Evolutionary conservation across 2,329 filamentous ascomycete species (phyloP).

Genomic region (Paecilomyces sp.): DNA sequence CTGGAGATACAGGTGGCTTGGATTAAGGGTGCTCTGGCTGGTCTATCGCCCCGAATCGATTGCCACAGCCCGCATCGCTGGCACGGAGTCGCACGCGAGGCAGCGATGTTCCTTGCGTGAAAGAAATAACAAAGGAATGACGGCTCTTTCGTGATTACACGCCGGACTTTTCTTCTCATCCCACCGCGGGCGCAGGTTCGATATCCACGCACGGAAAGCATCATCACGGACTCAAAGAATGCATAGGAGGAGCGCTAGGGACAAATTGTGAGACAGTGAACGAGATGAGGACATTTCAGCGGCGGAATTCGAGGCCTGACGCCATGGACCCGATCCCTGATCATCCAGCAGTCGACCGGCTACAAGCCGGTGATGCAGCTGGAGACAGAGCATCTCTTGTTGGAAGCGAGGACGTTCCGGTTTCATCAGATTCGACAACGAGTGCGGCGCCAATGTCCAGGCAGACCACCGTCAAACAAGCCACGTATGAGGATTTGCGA

Average conservation of each 20-base stretch:
- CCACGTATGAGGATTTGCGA: conserved; percentile 4
- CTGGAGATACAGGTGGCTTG: conserved; percentile 1
- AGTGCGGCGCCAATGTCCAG: neutral
- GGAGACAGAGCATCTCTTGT: neutral
- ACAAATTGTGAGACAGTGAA: conserved; percentile 3
- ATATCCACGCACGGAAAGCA: neutral
- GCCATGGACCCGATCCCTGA: neutral
- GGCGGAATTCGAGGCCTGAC: neutral
- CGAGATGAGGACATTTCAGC: neutral
- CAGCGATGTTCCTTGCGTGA: conserved; percentile 10
- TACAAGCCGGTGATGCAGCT: neutral
- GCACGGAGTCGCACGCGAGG: conserved; percentile 17
- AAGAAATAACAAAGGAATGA: conserved; percentile 23
- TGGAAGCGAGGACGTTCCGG: neutral
- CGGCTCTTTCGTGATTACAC: conserved; percentile 18
- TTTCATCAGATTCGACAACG: neutral
- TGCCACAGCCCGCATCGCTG: conserved; percentile 14
- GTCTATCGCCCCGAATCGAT: conserved; percentile 15
- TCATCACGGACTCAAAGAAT: neutral
- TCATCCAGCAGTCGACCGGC: neutral
- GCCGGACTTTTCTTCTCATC: conserved; percentile 12
- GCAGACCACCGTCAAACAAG: neutral
- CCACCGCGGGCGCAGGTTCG: neutral
- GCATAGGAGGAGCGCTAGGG: conserved; percentile 1
- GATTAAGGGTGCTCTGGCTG: conserved; percentile 25